Percentiles rank a stretch among this genome's conserved stretches.
phyloP scores from a whole-genome alignment of 2,329 filamentous ascomycete genomes.

The Epichloe baconii region DNA sequence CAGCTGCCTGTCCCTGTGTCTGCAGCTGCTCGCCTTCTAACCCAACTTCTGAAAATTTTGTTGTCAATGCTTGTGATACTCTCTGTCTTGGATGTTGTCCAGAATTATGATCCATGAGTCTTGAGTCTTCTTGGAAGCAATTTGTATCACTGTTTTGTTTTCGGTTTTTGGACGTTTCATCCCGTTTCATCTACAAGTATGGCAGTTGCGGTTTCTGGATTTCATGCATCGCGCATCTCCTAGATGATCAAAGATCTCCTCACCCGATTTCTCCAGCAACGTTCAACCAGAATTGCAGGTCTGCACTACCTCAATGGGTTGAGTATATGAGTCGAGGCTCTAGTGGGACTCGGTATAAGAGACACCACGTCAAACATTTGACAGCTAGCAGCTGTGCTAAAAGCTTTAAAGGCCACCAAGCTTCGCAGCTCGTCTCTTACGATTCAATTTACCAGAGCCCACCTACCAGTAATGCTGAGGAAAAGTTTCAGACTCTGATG shows the following conservation, averaged over 20 bases:
- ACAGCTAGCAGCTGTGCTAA: conserved; percentile 13
- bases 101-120: conserved; percentile 10
- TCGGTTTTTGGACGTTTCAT: conserved; percentile 19
- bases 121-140: conserved; percentile 26
- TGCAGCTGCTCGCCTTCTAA: conserved; percentile 7
- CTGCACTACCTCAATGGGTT: neutral
- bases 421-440: neutral
- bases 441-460: neutral
- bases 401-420: neutral
- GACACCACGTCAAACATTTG: conserved; percentile 3
- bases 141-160: conserved; percentile 19
- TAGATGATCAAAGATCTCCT: neutral
- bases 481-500: neutral
- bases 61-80: conserved; percentile 26
- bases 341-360: neutral
- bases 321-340: neutral
- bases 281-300: neutral
- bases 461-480: neutral
- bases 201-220: conserved; percentile 17
- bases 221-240: conserved; percentile 10
- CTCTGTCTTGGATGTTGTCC: conserved; percentile 18
- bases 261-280: neutral
- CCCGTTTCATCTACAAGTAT: conserved; percentile 18
- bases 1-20: neutral
- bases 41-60: conserved; percentile 5